Evolutionary conservation across 1,284 basidiomycete genomes (phyloP).

Genomic region (Mycena citricolor): DNA sequence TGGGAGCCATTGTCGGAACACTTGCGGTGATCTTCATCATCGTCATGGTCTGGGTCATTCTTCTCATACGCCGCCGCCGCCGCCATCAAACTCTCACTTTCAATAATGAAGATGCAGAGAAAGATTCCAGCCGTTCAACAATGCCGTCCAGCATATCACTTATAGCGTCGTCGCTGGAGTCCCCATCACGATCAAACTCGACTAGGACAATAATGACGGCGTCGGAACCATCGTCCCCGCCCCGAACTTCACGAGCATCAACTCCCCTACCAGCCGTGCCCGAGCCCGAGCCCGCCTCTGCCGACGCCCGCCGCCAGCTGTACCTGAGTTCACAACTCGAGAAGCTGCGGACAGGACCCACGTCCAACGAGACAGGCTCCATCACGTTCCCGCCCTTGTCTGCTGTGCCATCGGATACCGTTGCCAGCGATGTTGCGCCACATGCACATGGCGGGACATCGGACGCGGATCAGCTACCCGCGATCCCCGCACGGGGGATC

Average conservation of each 20-base stretch:
- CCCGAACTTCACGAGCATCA: not conserved
- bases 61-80: conserved; percentile 11
- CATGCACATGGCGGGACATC: too few relatives aligned
- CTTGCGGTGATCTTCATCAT: conserved; percentile 15
- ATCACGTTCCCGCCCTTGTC: too few relatives aligned
- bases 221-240: not conserved
- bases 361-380: too few relatives aligned
- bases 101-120: too few relatives aligned
- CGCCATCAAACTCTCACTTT: conserved; percentile 10
- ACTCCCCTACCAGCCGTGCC: not conserved
- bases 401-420: too few relatives aligned
- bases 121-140: too few relatives aligned
- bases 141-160: too few relatives aligned
- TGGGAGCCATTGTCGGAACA: conserved; percentile 17
- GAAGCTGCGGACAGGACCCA: too few relatives aligned
- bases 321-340: conserved; percentile 19
- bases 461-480: too few relatives aligned
- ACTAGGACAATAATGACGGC: not conserved
- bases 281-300: not conserved
- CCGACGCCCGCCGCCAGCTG: conserved; percentile 6
- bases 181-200: not conserved
- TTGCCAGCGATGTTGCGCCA: too few relatives aligned
- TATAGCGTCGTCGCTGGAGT: too few relatives aligned
- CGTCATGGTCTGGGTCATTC: conserved; percentile 9
- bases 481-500: too few relatives aligned